A percentile compares a stretch with the other conserved stretches of the same genome.
phyloP scores from a whole-genome alignment of 2,329 filamentous ascomycete species.

The Alternaria metachromatica region DNA sequence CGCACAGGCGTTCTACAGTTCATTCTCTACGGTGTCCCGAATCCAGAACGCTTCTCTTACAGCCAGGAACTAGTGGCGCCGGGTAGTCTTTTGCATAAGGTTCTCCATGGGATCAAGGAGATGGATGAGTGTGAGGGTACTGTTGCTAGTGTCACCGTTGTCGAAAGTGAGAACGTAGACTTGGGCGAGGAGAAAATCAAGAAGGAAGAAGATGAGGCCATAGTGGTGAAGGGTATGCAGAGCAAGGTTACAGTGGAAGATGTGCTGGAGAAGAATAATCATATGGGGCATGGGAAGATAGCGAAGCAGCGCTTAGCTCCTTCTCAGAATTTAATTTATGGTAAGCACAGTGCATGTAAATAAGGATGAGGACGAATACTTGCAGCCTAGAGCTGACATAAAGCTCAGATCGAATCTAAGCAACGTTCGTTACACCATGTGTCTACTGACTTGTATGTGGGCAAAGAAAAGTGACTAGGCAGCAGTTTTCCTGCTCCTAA shows the following conservation, averaged over 20 bases:
- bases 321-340: background rate
- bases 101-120: slow-evolving; percentile 3
- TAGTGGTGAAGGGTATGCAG: background rate
- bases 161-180: background rate
- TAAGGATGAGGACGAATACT: background rate
- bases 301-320: background rate
- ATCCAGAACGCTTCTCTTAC: slow-evolving; percentile 11
- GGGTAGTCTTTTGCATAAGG: background rate
- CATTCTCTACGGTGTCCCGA: slow-evolving; percentile 20
- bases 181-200: background rate
- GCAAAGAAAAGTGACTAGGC: background rate
- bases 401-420: background rate
- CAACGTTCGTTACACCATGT: background rate
- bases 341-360: background rate
- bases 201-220: background rate
- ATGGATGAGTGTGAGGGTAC: background rate
- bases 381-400: background rate
- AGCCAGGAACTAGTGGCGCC: background rate
- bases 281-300: background rate
- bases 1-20: slow-evolving; percentile 13
- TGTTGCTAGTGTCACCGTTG: background rate
- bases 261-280: background rate
- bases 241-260: background rate
- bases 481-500: background rate
- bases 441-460: background rate